A percentile compares a stretch with the other conserved stretches of the same genome.
phyloP scores from a whole-genome alignment of 192 early-diverging fungal genomes.

The Coemansia sp. region DNA sequence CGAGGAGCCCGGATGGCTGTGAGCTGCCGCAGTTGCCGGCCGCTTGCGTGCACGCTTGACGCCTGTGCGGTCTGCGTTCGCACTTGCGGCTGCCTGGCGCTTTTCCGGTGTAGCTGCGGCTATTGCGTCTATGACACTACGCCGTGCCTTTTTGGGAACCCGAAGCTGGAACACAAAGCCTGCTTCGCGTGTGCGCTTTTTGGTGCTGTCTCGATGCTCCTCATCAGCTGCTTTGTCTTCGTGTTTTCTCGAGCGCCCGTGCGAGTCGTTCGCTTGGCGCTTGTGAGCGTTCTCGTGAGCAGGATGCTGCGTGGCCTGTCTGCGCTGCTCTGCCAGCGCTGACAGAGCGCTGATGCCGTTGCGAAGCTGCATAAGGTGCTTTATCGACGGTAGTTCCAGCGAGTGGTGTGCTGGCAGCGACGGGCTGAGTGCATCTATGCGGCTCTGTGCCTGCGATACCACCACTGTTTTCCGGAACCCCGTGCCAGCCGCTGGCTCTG shows the following conservation, averaged over 20 bases:
- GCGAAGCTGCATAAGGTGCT: constrained; percentile 11
- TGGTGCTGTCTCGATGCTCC: background rate
- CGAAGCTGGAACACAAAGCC: constrained; percentile 26
- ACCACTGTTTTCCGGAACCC: constrained; percentile 32
- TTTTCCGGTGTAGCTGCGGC: constrained; percentile 2
- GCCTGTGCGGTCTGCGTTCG: background rate
- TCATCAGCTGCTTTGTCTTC: constrained; percentile 1
- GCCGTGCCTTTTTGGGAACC: constrained; percentile 39
- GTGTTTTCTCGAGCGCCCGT: background rate
- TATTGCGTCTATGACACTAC: constrained; percentile 31
- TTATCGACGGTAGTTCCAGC: constrained; percentile 12
- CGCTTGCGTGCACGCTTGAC: constrained; percentile 27
- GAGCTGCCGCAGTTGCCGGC: background rate
- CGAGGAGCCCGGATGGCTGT: background rate
- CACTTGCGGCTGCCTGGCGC: constrained; percentile 7
- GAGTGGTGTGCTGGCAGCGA: constrained; percentile 23
- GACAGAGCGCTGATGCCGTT: constrained; percentile 8
- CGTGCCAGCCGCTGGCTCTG: background rate
- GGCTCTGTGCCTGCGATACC: constrained; percentile 24
- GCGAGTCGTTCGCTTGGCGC: constrained; percentile 4
- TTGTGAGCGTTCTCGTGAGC: background rate
- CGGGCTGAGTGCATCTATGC: constrained; percentile 7
- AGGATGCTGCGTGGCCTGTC: background rate
- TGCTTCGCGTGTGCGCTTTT: constrained; percentile 15
- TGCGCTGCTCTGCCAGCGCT: constrained; percentile 5